Evolutionary conservation across 371 early-diverging fungal species (phyloP).

Genomic region (Mucor irregularis): DNA sequence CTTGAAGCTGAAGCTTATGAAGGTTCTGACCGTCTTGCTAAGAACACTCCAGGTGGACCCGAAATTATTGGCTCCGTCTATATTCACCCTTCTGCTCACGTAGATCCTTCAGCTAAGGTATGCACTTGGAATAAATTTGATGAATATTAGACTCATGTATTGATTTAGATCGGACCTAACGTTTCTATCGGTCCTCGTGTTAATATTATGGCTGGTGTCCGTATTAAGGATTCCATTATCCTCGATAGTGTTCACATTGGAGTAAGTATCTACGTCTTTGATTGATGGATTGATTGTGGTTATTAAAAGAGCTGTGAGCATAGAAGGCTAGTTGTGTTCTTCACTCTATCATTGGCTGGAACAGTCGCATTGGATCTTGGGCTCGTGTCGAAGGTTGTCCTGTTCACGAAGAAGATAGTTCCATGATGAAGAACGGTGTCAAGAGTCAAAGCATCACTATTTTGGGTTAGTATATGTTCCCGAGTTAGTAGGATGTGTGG

Average conservation of each 20-base stretch:
- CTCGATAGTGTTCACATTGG: slow-evolving; percentile 95
- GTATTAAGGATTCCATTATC: slow-evolving; percentile 93
- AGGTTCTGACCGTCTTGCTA: slow-evolving; percentile 66
- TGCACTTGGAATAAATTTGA: not conserved
- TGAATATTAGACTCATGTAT: not conserved
- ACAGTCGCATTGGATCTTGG: slow-evolving; percentile 92
- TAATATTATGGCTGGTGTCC: slow-evolving; percentile 92
- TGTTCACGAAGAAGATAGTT: slow-evolving; percentile 54
- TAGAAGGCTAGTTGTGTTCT: slow-evolving; percentile 75
- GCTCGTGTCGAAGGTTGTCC: slow-evolving; percentile 91
- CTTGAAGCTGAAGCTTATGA: slow-evolving; percentile 74
- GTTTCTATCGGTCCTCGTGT: slow-evolving; percentile 95
- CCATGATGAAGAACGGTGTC: slow-evolving; percentile 82
- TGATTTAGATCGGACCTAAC: slow-evolving; percentile 86
- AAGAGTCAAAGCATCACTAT: slow-evolving; percentile 92
- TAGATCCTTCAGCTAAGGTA: slow-evolving; percentile 93
- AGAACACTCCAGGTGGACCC: slow-evolving; percentile 57
- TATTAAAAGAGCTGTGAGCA: not conserved
- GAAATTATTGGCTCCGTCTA: slow-evolving; percentile 89
- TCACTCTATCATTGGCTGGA: slow-evolving; percentile 96
- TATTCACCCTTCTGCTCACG: slow-evolving; percentile 91
- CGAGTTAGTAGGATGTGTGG: not conserved
- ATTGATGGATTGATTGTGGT: not conserved
- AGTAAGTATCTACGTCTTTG: slow-evolving; percentile 44
- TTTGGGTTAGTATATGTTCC: slow-evolving; percentile 41